Evolutionary conservation across 345 rosid genomes (phyloP), one percentile per base, ranked within the genome.

Genomic region (Lumnitzera racemosa): DNA sequence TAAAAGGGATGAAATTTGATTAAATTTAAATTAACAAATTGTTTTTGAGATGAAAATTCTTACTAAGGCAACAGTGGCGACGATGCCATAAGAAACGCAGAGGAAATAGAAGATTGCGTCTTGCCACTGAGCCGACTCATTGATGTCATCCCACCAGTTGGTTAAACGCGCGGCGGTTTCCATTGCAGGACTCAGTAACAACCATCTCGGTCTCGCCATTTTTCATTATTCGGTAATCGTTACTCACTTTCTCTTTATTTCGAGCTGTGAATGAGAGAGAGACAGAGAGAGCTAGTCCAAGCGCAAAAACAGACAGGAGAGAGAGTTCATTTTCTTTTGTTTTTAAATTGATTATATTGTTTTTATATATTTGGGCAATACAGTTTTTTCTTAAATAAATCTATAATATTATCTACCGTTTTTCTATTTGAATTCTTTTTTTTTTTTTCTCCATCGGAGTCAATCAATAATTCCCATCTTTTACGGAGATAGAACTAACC

Each of bases 111-210:
- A 79, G 61, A 79, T 61, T 41, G 66, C 83, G 62, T 79, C 83
- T 57, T 79, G 83, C 78, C 80, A 79, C 62, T 51, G 70, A 51
- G 64, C 47, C 16, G 81, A 73, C 47, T 71, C 81, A 52, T 79
- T 73, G 71, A 79, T 70, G 49, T 76, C 74, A 12, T 71, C 74
- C 83, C 83, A 79, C 83, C 83, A 79, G 63, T 57, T 51, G 36
- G 71, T 46, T 36, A 53, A 56, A 51, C 43, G 2, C 15, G 54
- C 53, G 24, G 29, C 53, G 9, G 63, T 8, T 23, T 48, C 59
- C 16, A 61, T 17, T 31, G 67, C 56, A 17, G 61, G 24, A 15
- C 46, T 23, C 49, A 56, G 43, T 5, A 0, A 41, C 59, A 4
- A 46, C 73, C 20, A 50, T 51, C 41, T 49, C 67, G 17, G 43